Conservation (phyloP, 1,284 basidiomycete species). For the Lentinula novae-zelandiae region DNA sequence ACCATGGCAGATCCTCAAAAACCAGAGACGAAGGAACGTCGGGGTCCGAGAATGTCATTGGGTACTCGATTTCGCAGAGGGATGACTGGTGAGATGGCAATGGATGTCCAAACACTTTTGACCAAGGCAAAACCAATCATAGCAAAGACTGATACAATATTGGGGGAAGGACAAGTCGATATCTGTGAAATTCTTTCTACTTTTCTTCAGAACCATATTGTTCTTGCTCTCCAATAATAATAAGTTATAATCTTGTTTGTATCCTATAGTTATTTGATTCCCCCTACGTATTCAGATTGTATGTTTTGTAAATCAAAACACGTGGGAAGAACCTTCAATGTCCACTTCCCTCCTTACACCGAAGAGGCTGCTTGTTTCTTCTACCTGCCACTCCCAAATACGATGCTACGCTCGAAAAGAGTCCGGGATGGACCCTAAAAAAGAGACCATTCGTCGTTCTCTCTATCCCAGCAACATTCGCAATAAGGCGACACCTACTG, state of each 20-base stretch:
- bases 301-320: too few relatives aligned
- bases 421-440: slow-evolving; percentile 49
- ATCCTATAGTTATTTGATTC: too few relatives aligned
- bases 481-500: slow-evolving; percentile 68
- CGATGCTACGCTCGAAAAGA: slow-evolving; percentile 29
- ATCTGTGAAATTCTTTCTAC: slow-evolving; percentile 53
- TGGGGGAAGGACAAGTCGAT: slow-evolving; percentile 44
- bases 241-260: neutral
- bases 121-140: slow-evolving; percentile 60
- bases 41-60: slow-evolving; percentile 45
- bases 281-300: too few relatives aligned
- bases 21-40: slow-evolving; percentile 40
- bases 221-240: slow-evolving; percentile 17
- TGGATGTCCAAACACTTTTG: slow-evolving; percentile 65
- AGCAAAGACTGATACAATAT: slow-evolving; percentile 44
- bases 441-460: slow-evolving; percentile 70
- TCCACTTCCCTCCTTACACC: slow-evolving; percentile 4
- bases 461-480: slow-evolving; percentile 78
- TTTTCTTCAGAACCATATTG: slow-evolving; percentile 63
- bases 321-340: slow-evolving; percentile 5
- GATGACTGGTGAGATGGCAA: slow-evolving; percentile 75
- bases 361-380: neutral
- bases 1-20: slow-evolving; percentile 32
- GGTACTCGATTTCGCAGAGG: slow-evolving; percentile 65
- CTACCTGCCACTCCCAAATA: slow-evolving; percentile 15